phyloP scores from a whole-genome alignment of 2,329 filamentous ascomycete genomes.

The Thelonectria olida region DNA sequence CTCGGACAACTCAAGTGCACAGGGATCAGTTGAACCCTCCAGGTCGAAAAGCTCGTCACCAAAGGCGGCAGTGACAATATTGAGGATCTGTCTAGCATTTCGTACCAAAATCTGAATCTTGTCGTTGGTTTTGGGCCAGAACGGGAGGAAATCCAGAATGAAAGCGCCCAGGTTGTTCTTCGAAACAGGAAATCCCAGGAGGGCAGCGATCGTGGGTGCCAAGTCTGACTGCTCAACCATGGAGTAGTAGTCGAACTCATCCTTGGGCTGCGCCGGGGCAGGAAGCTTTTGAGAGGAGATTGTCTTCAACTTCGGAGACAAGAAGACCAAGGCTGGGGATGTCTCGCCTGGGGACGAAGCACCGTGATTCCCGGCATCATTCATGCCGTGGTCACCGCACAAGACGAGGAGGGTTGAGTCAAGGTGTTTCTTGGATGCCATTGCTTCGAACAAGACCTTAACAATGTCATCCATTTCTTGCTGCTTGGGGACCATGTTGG shows the following conservation, averaged over 20 bases:
- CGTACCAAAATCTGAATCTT: conserved; percentile 74
- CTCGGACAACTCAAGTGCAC: conserved; percentile 46
- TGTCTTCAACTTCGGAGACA: conserved; percentile 80
- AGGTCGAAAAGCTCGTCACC: conserved; percentile 55
- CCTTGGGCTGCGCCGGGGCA: conserved; percentile 66
- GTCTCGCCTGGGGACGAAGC: conserved; percentile 95
- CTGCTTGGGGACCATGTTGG: conserved; percentile 94
- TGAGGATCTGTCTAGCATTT: conserved; percentile 84
- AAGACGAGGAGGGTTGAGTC: conserved; percentile 83
- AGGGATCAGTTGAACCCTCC: conserved; percentile 46
- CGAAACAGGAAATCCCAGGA: conserved; percentile 88
- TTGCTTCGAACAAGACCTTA: conserved; percentile 76
- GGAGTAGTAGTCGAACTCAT: conserved; percentile 85
- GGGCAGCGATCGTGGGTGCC: conserved; percentile 84
- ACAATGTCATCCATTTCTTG: conserved; percentile 91
- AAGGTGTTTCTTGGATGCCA: conserved; percentile 76
- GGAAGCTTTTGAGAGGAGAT: conserved; percentile 53
- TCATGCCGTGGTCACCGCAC: conserved; percentile 98
- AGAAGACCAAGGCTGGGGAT: conserved; percentile 89
- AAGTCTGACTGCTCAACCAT: conserved; percentile 94
- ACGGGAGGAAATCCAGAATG: conserved; percentile 78
- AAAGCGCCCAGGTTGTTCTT: conserved; percentile 91
- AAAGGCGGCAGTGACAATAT: conserved; percentile 80
- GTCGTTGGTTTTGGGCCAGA: conserved; percentile 70
- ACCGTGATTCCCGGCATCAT: conserved; percentile 96